phyloP scores from a whole-genome alignment of 306 rosid species.

The Rubus idaeus region DNA sequence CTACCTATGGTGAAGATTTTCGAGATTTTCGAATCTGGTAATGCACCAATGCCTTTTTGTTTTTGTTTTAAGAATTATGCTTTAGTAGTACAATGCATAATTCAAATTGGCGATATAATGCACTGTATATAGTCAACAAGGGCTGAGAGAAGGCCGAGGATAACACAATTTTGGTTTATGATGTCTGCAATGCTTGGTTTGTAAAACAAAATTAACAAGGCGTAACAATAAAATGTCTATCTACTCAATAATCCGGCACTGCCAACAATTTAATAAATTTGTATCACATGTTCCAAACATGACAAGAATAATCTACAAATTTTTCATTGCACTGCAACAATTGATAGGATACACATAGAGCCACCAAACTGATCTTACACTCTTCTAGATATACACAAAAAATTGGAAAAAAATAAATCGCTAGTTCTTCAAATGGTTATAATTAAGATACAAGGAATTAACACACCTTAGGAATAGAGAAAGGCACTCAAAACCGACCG shows the following conservation, averaged over 20 bases:
- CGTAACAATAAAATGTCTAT: background rate
- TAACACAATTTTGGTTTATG: background rate
- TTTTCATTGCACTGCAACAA: background rate
- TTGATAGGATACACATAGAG: background rate
- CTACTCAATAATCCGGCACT: background rate
- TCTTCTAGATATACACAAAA: slow-evolving; percentile 14
- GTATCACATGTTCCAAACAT: background rate
- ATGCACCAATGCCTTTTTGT: background rate
- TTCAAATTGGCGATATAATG: background rate
- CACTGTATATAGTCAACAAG: background rate
- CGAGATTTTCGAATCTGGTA: no score
- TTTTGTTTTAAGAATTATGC: background rate
- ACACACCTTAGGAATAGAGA: slow-evolving; percentile 24
- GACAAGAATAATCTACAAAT: slow-evolving; percentile 4
- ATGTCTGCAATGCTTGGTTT: background rate
- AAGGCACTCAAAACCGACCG: slow-evolving; percentile 27
- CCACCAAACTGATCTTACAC: slow-evolving; percentile 5
- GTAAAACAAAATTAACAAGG: background rate
- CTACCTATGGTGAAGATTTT: no score
- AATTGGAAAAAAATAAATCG: background rate
- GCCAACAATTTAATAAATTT: background rate
- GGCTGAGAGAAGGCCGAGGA: background rate
- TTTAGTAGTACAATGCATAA: background rate
- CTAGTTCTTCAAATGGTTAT: slow-evolving; percentile 3
- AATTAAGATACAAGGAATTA: slow-evolving; percentile 27